Evolutionary conservation across 2,329 filamentous ascomycete genomes (phyloP).

Genomic region (Polychaeton citri): DNA sequence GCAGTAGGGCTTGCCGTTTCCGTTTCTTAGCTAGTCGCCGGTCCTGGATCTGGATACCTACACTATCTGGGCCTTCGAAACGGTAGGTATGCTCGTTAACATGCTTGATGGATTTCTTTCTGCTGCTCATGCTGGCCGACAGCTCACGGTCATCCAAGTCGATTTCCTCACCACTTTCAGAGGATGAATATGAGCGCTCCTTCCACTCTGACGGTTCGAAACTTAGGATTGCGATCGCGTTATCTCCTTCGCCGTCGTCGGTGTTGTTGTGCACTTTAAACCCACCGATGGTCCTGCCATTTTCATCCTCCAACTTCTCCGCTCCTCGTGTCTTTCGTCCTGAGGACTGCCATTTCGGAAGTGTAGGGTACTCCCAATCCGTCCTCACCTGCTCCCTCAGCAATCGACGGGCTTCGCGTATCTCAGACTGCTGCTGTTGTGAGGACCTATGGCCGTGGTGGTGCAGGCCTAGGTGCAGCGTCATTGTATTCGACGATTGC

Average conservation of each 20-base stretch:
- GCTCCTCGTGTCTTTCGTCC: not conserved
- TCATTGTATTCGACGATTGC: constrained; percentile 16
- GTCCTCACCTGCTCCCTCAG: constrained; percentile 29
- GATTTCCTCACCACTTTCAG: constrained; percentile 17
- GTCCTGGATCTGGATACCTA: constrained; percentile 23
- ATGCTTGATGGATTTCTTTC: constrained; percentile 1
- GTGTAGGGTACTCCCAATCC: constrained; percentile 32
- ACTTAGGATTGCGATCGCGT: constrained; percentile 14
- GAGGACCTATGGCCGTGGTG: constrained; percentile 10
- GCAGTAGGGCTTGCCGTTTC: constrained; percentile 23
- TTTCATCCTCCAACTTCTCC: not conserved
- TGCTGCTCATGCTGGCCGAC: constrained; percentile 6
- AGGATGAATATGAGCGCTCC: constrained; percentile 30
- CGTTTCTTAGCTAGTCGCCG: constrained; percentile 20
- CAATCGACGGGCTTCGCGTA: constrained; percentile 28
- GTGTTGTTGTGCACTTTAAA: constrained; percentile 15
- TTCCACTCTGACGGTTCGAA: constrained; percentile 27
- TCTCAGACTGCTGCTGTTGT: constrained; percentile 25
- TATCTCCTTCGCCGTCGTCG: not conserved
- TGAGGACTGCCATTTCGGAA: constrained; percentile 14
- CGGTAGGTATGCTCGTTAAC: constrained; percentile 19
- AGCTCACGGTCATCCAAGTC: constrained; percentile 4
- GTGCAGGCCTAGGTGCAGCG: constrained; percentile 15
- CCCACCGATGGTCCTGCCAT: constrained; percentile 12
- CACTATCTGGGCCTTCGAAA: constrained; percentile 33